Evolutionary conservation across 2,329 filamentous ascomycete species (phyloP), one percentile per base, ranked within the genome.

Genomic region (Xylariaceae sp.): DNA sequence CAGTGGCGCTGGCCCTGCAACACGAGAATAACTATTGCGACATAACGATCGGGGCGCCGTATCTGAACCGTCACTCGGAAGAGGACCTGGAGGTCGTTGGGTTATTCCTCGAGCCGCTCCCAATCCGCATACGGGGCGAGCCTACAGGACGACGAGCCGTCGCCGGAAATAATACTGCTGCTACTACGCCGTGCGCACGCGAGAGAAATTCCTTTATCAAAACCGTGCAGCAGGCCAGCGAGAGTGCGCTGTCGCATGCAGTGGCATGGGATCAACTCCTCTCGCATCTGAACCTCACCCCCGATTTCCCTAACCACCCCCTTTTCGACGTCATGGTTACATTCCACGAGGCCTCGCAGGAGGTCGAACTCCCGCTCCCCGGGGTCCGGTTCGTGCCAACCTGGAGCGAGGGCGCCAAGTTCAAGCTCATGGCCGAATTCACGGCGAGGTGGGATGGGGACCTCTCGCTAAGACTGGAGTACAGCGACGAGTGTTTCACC

Each of bases 341-440:
- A 2, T 54, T 50, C 19, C 52, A 54, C 10, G 51, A 54, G 13
- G n/a, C 13, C 3, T 22, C 41, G 5, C 10, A 40, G 9, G 21
- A 43, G 7, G 15, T 46, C 10, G 3, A 8, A 6, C 15, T 41
- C 2, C 40, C 21, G 12, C 21, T 34, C 5, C 15, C 42, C 6
- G 47, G 32, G 2, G 13, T 29, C 12, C 12, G 12, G 15, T 18
- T 16, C 4, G 9, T 41, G 10, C 29, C 15, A 13, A 57, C 48
- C 1, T 57, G 55, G 52, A 13, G 32, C 2, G 40, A 49, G 9
- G 55, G 55, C 1, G 44, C 55, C 7, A 57, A 57, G 26, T 57
- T 57, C 26, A 43, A 45, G 21, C 30, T 57, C 40, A 55, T 57
- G 55, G 41, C 29, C 3, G 55, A 57, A 39, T 57, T 57, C 30